Percentiles rank a stretch among this genome's conserved stretches.
Conservation (phyloP, 345 rosid species). For the Acer negundo region DNA sequence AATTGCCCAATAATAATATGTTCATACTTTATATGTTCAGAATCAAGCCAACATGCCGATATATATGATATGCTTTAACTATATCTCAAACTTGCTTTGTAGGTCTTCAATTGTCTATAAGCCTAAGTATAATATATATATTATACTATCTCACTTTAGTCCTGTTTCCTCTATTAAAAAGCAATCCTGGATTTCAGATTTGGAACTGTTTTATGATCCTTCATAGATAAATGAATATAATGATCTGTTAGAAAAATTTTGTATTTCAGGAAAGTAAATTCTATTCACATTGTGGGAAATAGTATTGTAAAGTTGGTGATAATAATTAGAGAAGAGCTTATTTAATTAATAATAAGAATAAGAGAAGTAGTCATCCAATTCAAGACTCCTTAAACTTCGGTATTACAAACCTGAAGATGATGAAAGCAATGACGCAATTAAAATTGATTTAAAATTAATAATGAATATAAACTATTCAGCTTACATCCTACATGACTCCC, state of each 20-base stretch:
- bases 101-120: background rate
- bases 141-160: too few relatives aligned
- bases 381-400: too few relatives aligned
- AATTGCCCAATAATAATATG: background rate
- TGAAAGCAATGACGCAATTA: constrained; percentile 10
- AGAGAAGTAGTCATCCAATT: too few relatives aligned
- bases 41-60: background rate
- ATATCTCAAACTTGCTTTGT: background rate
- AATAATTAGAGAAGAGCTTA: background rate
- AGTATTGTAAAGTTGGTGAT: background rate
- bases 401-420: constrained; percentile 1
- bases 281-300: background rate
- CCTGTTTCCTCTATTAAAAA: too few relatives aligned
- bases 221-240: background rate
- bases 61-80: background rate
- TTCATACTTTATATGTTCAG: background rate
- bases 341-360: too few relatives aligned
- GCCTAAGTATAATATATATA: too few relatives aligned
- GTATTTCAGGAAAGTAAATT: background rate
- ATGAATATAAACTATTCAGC: background rate
- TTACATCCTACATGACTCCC: background rate
- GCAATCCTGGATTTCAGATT: too few relatives aligned
- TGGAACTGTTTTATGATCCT: background rate
- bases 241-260: background rate
- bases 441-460: background rate